phyloP scores from a whole-genome alignment of 441 rosid species.

The Euphorbia corollata region DNA sequence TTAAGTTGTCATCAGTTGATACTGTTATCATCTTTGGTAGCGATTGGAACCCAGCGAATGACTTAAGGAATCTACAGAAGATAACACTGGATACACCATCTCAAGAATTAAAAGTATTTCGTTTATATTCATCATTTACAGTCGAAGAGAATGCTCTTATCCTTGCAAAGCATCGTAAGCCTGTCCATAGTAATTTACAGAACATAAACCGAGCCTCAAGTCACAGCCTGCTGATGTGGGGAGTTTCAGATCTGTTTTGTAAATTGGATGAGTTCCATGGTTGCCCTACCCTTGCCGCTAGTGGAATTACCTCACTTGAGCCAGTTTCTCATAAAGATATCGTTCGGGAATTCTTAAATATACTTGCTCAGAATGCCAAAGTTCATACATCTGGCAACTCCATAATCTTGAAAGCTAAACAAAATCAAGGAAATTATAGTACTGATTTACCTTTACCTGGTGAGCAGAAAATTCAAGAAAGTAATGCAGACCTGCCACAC shows the following conservation, averaged over 20 bases:
- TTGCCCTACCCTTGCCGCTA: slow-evolving; percentile 18
- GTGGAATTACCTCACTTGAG: slow-evolving; percentile 28
- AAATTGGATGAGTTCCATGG: slow-evolving; percentile 60
- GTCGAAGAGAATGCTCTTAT: slow-evolving; percentile 74
- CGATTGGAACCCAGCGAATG: slow-evolving; percentile 71
- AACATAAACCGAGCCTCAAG: slow-evolving; percentile 32
- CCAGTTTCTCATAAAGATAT: slow-evolving; percentile 34
- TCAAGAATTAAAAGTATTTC: slow-evolving; percentile 60
- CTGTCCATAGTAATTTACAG: slow-evolving; percentile 38
- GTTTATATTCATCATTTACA: slow-evolving; percentile 62
- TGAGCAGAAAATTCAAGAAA: slow-evolving; percentile 44
- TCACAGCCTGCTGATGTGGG: slow-evolving; percentile 81
- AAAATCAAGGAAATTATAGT: slow-evolving; percentile 44
- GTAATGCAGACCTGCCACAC: slow-evolving; percentile 48
- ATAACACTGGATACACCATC: slow-evolving; percentile 51
- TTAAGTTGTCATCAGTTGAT: slow-evolving; percentile 70
- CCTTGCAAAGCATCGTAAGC: slow-evolving; percentile 55
- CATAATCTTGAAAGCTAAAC: slow-evolving; percentile 49
- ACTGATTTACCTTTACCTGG: slow-evolving; percentile 46
- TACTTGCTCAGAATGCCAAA: slow-evolving; percentile 41
- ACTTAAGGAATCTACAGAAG: slow-evolving; percentile 63
- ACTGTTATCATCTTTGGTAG: slow-evolving; percentile 67
- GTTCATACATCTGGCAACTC: slow-evolving; percentile 29
- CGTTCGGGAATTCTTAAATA: slow-evolving; percentile 43
- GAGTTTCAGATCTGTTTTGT: slow-evolving; percentile 56